Percentiles rank a stretch among this genome's conserved stretches.
Conservation (phyloP, 148 eudicot genomes). For the Rhododendron ferrugineum region DNA sequence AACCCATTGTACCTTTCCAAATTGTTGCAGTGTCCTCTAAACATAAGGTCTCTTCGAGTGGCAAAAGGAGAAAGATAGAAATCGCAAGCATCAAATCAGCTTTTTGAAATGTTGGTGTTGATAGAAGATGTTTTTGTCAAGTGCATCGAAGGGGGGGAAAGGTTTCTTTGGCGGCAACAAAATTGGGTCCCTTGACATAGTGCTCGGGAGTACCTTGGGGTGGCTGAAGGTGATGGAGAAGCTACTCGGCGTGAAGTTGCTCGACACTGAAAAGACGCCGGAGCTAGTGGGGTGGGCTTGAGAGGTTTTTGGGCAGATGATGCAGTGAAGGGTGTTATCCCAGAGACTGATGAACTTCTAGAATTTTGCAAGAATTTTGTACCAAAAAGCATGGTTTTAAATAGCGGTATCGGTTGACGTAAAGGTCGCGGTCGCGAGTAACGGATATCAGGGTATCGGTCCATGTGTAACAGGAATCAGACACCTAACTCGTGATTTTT, state of each 20-base stretch:
- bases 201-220: not conserved
- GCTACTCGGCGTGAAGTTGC: not conserved
- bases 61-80: not conserved
- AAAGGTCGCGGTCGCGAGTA: too few species aligned
- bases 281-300: conserved; percentile 2
- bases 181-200: not conserved
- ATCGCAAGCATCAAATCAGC: not conserved
- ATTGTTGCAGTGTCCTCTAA: not conserved
- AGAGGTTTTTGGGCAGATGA: not conserved
- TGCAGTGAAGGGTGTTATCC: conserved; percentile 16
- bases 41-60: not conserved
- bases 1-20: not conserved
- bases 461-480: too few species aligned
- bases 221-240: conserved; percentile 7
- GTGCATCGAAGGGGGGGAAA: conserved; percentile 13
- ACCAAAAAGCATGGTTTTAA: too few species aligned
- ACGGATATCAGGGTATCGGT: too few species aligned
- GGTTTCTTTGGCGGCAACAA: not conserved
- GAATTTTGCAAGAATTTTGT: not conserved
- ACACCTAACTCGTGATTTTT: too few species aligned
- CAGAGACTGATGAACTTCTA: not conserved
- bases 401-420: too few species aligned
- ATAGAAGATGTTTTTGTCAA: conserved; percentile 15
- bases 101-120: conserved; percentile 3
- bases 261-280: not conserved